phyloP scores from a whole-genome alignment of 257 asterid species.

The Solanum stenotomum region DNA sequence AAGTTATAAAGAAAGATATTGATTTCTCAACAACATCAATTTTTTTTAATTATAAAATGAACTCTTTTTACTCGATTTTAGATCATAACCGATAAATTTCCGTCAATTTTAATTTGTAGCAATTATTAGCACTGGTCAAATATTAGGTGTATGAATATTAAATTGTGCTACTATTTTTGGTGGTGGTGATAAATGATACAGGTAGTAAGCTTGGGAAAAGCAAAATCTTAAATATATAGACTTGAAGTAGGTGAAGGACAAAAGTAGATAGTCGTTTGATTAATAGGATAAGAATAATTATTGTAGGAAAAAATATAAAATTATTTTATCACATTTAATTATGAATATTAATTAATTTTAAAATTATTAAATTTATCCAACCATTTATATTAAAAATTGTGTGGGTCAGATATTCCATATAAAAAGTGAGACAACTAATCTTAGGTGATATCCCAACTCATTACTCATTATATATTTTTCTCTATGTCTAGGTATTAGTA shows the following conservation, averaged over 20 bases:
- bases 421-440: neutral
- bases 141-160: neutral
- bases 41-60: too few relatives aligned
- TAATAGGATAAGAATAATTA: neutral
- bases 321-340: neutral
- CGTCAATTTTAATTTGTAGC: neutral
- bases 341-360: too few relatives aligned
- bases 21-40: neutral
- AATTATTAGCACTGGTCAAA: neutral
- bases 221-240: neutral
- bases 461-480: neutral
- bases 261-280: neutral
- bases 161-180: neutral
- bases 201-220: neutral
- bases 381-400: neutral
- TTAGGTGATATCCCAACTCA: neutral
- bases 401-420: neutral
- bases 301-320: neutral
- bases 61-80: neutral
- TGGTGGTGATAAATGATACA: neutral
- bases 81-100: too few relatives aligned
- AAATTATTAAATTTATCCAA: too few relatives aligned
- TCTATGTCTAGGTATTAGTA: neutral
- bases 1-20: neutral
- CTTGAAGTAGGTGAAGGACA: neutral